Evolutionary conservation across 441 rosid species (phyloP).

Genomic region (Daphne laureola): DNA sequence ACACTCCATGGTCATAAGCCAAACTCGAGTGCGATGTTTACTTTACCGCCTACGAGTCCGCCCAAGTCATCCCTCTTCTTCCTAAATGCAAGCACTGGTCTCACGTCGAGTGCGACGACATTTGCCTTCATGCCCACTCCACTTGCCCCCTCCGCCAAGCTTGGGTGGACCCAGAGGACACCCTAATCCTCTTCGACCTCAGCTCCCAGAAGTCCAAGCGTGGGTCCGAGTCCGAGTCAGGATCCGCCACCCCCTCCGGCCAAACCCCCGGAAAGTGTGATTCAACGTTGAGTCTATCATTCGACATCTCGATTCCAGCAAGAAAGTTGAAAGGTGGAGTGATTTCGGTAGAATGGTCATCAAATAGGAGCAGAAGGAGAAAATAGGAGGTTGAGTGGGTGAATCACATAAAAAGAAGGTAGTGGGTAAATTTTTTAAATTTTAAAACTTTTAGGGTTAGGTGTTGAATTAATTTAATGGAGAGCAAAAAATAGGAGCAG

Average conservation of each 20-base stretch:
- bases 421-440: too few relatives aligned
- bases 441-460: too few relatives aligned
- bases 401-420: too few relatives aligned
- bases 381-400: too few relatives aligned
- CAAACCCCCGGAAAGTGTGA: conserved; percentile 20
- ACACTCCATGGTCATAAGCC: conserved; percentile 57
- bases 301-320: conserved; percentile 26
- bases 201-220: conserved; percentile 18
- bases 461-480: too few relatives aligned
- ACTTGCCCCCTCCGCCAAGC: conserved; percentile 81
- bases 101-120: conserved; percentile 81
- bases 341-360: conserved; percentile 23
- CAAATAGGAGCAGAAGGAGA: too few relatives aligned
- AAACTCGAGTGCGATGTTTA: conserved; percentile 79
- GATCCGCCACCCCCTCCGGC: conserved; percentile 31
- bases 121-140: conserved; percentile 83
- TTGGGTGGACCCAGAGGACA: conserved; percentile 75
- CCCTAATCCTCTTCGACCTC: conserved; percentile 37
- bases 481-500: too few relatives aligned
- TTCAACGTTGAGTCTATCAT: conserved; percentile 33
- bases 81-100: conserved; percentile 84
- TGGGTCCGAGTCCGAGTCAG: conserved; percentile 11
- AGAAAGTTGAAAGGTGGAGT: conserved; percentile 39
- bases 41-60: conserved; percentile 39
- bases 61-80: conserved; percentile 43